Percentiles rank a stretch among this genome's conserved stretches.
Conservation (phyloP, 2,329 filamentous ascomycete species). For the Atkinsonella hypoxylon region DNA sequence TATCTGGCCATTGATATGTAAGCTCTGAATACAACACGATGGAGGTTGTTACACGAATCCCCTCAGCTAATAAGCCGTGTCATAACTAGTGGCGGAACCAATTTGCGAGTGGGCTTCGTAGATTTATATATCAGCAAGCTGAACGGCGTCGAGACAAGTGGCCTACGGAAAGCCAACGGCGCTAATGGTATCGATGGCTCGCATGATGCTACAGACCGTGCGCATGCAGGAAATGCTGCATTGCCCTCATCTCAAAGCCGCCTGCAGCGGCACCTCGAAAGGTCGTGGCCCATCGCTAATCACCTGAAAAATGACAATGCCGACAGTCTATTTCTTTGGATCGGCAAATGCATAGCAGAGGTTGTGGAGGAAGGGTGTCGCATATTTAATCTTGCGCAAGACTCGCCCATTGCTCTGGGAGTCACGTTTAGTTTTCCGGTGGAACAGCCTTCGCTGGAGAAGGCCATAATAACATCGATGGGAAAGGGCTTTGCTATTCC, state of each 20-base stretch:
- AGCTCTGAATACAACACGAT: slow-evolving; percentile 15
- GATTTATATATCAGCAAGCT: slow-evolving; percentile 37
- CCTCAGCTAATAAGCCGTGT: neutral
- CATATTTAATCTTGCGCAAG: slow-evolving; percentile 26
- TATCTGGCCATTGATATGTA: slow-evolving; percentile 56
- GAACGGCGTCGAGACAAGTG: neutral
- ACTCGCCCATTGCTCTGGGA: slow-evolving; percentile 45
- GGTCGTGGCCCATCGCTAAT: slow-evolving; percentile 62
- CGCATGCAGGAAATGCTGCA: neutral
- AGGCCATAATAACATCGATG: slow-evolving; percentile 55
- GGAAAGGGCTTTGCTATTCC: slow-evolving; percentile 58
- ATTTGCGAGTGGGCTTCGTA: slow-evolving; percentile 56
- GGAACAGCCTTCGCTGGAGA: slow-evolving; percentile 48
- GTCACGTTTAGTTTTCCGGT: slow-evolving; percentile 64
- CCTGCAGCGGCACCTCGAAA: slow-evolving; percentile 51
- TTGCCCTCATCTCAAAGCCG: slow-evolving; percentile 15
- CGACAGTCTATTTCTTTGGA: slow-evolving; percentile 69
- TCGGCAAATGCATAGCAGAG: slow-evolving; percentile 63
- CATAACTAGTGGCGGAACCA: slow-evolving; percentile 49
- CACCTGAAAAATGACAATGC: slow-evolving; percentile 63
- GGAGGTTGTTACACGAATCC: slow-evolving; percentile 16
- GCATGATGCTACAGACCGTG: slow-evolving; percentile 7
- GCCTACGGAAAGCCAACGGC: neutral
- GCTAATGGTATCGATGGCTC: neutral
- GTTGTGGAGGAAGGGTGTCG: slow-evolving; percentile 51